Base-by-base conservation (phyloP, 495 filamentous ascomycete genomes). In the Neurospora sublineolata region DNA sequence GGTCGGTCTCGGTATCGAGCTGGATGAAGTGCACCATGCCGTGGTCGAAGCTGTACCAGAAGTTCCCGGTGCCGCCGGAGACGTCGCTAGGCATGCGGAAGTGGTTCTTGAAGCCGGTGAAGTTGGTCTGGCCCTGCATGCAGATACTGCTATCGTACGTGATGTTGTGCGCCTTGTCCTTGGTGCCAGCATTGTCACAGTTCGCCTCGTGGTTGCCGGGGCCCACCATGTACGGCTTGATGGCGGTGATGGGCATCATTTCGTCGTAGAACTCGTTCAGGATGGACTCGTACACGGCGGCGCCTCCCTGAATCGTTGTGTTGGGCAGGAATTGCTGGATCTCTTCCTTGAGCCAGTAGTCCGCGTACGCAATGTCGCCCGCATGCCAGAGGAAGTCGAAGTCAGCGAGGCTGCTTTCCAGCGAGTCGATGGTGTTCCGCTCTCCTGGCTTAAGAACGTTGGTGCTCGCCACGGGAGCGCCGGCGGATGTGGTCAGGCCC, bases 41-140 rank as follows among this genome's bases (percentile, higher is more conserved):
- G 71, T 87, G 84, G 67, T 88, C 85, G 76, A 87, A 88, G 1
- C 84, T 86, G 76, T 88, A 88, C 86, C 86, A 88, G 78, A 88
- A 86, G 80, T 85, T 87, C 14, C 80, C 75, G 1, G 83, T 81
- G 4, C 79, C 79, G 1, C 83, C 83, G 4, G 79, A 71, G 64
- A 85, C 82, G 4, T 78, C 74, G 0, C 68, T 75, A 0, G 85
- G 84, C 85, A 87, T 87, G n/a, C 81, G 79, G 76, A 84, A 87
- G n/a, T 82, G 84, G 60, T 84, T 81, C 72, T 81, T 74, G 75
- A 81, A 86, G 33, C 84, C 85, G 20, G 85, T 87, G 69, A 87
- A 87, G 75, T 87, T 87, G 70, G 80, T 82, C 74, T 88, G 86
- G 23, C 85, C 86, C n/a, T 82, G 79, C 8, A 83, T 76, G 78